Evolutionary conservation across 2,329 filamentous ascomycete species (phyloP), one percentile per base, ranked within the genome.

Genomic region (Claviceps capensis): DNA sequence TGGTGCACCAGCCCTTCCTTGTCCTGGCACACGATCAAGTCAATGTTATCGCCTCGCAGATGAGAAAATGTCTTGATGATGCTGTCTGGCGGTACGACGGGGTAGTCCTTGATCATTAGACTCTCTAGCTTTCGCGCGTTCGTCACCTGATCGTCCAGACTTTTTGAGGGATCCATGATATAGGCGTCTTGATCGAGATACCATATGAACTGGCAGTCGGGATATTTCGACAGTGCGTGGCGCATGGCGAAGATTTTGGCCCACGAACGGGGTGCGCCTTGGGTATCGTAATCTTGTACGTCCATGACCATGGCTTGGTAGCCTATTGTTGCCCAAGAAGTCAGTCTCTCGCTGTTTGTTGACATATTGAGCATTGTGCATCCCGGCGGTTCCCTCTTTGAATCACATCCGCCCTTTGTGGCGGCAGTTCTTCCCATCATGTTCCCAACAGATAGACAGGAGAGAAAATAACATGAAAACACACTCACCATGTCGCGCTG

Each of bases 21-120:
- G 63, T 98, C 93, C 68, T 96, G 89, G 6, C 86, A 85, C 40
- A 96, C 66, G 41, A 96, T 77, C 14, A 97, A 74, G 58, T 95
- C 86, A 43, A 95, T 82, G 52, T 89, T 79, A 45, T 85, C 75
- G 38, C 82, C 83, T 56, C 81, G 82, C n/a, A 95, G 72, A 63
- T 95, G 84, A 16, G 78, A 73, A 64, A 95, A 95, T 0, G 94
- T 97, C 73, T 87, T 91, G 71, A 98, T 97, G 60, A 98, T 90
- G 69, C 88, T 95, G 69, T 96, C 88, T 0, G 94, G 93, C 2
- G 91, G 93, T 8, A 97, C 91, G 49, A 98, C 82, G 5, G 93
- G 81, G 51, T 83, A 77, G 66, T 95, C 86, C 65, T 82, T 85
- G 60, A 93, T 79, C 88, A 97, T 96, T 52, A 86, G 66, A 22